Percentiles rank a stretch among this genome's conserved stretches.
phyloP scores from a whole-genome alignment of 2,329 filamentous ascomycete genomes.

The Ophiocordyceps camponoti-leonardi region DNA sequence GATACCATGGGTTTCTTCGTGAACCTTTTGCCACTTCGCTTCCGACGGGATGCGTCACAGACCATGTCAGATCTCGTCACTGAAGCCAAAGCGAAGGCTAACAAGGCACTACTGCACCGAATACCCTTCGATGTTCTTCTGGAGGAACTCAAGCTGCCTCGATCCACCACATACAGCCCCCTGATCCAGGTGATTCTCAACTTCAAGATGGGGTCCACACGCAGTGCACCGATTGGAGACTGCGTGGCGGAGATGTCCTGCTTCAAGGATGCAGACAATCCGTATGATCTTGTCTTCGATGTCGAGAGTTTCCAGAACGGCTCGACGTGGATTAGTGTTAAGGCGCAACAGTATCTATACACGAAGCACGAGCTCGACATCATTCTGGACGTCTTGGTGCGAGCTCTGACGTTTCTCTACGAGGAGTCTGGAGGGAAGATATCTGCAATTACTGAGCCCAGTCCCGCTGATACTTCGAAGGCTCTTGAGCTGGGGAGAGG shows the following conservation, averaged over 20 bases:
- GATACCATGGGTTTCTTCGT: slow-evolving; percentile 26
- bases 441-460: background rate
- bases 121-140: slow-evolving; percentile 30
- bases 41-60: slow-evolving; percentile 11
- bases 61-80: slow-evolving; percentile 6
- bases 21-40: slow-evolving; percentile 29
- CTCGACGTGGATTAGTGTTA: background rate
- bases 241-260: background rate
- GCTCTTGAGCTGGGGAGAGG: background rate
- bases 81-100: slow-evolving; percentile 15
- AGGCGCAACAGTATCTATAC: slow-evolving; percentile 1
- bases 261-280: slow-evolving; percentile 1
- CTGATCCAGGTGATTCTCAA: slow-evolving; percentile 29
- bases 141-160: slow-evolving; percentile 19
- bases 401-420: background rate
- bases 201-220: slow-evolving; percentile 8
- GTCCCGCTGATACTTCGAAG: background rate
- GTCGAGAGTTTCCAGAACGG: slow-evolving; percentile 1
- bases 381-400: background rate
- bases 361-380: background rate
- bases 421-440: background rate
- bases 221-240: background rate
- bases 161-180: slow-evolving; percentile 20
- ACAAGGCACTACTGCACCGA: slow-evolving; percentile 1
- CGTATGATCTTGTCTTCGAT: slow-evolving; percentile 1